Evolutionary conservation across 176 grass and related monocot species (phyloP).

Genomic region (Zoysia pacifica): DNA sequence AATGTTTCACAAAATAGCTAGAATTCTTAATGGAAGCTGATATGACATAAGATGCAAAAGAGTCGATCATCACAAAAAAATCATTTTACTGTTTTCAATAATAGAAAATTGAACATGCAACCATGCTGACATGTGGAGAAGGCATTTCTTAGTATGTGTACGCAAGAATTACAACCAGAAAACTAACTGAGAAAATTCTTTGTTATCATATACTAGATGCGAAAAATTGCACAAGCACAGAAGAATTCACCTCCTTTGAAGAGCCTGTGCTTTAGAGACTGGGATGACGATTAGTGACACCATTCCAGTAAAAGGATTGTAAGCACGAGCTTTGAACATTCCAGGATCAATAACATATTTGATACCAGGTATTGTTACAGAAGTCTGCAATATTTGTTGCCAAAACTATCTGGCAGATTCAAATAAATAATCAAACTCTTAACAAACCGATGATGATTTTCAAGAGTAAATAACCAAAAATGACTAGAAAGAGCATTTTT

Average conservation of each 20-base stretch:
- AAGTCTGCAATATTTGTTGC: slow-evolving; percentile 99
- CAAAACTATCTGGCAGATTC: slow-evolving; percentile 67
- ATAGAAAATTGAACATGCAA: neutral
- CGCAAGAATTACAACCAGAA: no score
- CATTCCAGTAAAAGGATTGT: slow-evolving; percentile 96
- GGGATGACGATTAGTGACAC: slow-evolving; percentile 86
- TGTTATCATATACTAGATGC: neutral
- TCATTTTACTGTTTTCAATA: neutral
- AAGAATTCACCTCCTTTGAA: slow-evolving; percentile 76
- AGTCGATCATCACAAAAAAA: neutral
- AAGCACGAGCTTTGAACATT: slow-evolving; percentile 91
- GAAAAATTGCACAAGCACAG: neutral
- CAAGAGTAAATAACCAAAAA: no score
- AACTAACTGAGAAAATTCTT: neutral
- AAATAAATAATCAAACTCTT: neutral
- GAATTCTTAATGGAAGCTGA: neutral
- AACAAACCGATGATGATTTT: no score
- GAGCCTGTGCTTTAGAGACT: slow-evolving; percentile 90
- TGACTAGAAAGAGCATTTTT: no score
- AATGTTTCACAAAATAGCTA: neutral
- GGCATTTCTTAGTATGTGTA: no score
- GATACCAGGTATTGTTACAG: slow-evolving; percentile 95
- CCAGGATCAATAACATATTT: slow-evolving; percentile 98
- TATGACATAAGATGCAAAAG: slow-evolving; percentile 17
- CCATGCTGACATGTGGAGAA: neutral